Base-by-base conservation (phyloP, 2,329 filamentous ascomycete genomes). In the Penicillium sp. region DNA sequence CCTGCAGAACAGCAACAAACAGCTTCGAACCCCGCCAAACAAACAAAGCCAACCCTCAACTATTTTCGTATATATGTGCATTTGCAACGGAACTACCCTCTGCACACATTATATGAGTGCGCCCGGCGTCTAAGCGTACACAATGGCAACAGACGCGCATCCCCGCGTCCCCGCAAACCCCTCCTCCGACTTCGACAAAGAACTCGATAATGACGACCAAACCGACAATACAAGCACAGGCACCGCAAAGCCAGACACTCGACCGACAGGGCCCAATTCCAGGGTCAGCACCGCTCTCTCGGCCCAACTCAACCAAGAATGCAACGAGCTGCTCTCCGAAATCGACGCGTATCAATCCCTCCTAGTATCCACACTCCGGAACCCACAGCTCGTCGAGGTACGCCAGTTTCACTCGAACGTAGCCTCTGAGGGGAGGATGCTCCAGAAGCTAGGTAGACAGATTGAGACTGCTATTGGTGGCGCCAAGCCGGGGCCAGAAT, bases 341-440 rank as follows among this genome's bases (percentile, higher is more conserved):
- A 62, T 82, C 14, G 72, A 77, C 43, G 60, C 73, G 29, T 77
- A 81, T 56, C 73, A 77, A 57, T 49, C 64, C 14, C 71, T 75
- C 44, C 65, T 81, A 40, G 66, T 67, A 34, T 47, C 67, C n/a
- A 67, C 67, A 4, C 68, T 73, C 38, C 76, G 75, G 32, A 76
- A 76, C 53, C 76, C 78, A 14, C 74, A 79, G 51, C 65, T 70
- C 16, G 75, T 82, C 7, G 81, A 83, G 56, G 65, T 81, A 43
- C 74, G 79, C 10, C 74, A 76, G 27, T 79, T 83, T 57, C 77
- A 74, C 38, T 75, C 73, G 10, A 76, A 72, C 14, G 67, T 83
- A 3, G 66, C 75, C 38, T 72, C 78, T 2, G 81, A 84, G 59
- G 63, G 80, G 55, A 77, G 73, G 55, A 73, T 73, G 38, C 61